Evolutionary conservation across 1,284 basidiomycete genomes (phyloP), one percentile per base, ranked within the genome.

Genomic region (Rhodotorula sp.): DNA sequence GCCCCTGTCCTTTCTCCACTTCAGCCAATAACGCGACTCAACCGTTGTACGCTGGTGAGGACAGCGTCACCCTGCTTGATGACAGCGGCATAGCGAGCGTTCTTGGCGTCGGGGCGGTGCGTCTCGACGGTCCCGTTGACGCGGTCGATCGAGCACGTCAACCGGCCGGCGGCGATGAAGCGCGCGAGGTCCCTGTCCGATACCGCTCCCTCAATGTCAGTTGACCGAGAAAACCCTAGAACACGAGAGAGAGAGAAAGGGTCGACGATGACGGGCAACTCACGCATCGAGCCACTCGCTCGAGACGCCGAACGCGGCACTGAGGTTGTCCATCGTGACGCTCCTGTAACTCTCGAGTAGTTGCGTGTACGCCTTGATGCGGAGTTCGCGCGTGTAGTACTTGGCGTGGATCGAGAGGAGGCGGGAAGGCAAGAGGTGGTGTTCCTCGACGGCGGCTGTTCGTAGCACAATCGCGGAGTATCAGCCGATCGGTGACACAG

Each of bases 311-410:
- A 99, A 99, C 19, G 93, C 93, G 4, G 86, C 84, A 60, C 88
- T 87, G 78, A 99, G 87, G 76, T 90, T 91, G 73, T 95, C 90
- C 54, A 99, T 83, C 2, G 95, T 97, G 52, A 99, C 85, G 72
- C 89, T 92, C 61, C 90, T 87, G 81, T 99, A 99, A 23, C 88
- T 90, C 81, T 98, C 94, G 23, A 99, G 85, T 4, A 98, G 85
- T 80, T 98, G 95, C 49, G 86, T 84, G 83, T 98, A 99, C 4
- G 95, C 94, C 59, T 93, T 89, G 78, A 99, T 95, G 57, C 95
- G 89, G 91, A 98, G 95, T 82, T 98, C 97, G 63, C 95, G 89
- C 28, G 95, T 87, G 81, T 97, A 98, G 84, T 86, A 97, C 5
- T 92, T 87, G 1, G 93, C 87, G 79, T 99, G 97, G 0, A 90